Evolutionary conservation across 345 rosid species (phyloP).

Genomic region (Sonneratia alba): DNA sequence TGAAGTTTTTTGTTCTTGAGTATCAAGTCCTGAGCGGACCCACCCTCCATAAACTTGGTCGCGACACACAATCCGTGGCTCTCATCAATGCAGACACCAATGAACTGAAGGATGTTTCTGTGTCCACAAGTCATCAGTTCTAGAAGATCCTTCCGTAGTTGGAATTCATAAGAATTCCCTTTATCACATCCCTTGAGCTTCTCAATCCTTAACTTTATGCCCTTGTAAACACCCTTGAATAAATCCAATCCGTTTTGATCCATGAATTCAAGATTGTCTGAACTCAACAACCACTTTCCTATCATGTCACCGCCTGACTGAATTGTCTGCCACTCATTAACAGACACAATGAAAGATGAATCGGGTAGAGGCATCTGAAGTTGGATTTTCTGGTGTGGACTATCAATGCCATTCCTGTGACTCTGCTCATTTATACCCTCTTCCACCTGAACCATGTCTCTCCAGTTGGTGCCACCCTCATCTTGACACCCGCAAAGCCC

Average conservation of each 20-base stretch:
- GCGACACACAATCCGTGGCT: constrained; percentile 81
- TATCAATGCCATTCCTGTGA: constrained; percentile 41
- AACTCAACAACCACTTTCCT: constrained; percentile 70
- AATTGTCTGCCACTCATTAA: constrained; percentile 90
- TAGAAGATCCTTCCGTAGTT: constrained; percentile 68
- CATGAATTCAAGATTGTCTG: constrained; percentile 63
- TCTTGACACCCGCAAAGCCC: constrained; percentile 98
- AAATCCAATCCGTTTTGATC: constrained; percentile 64
- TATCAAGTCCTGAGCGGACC: constrained; percentile 68
- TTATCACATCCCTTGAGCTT: constrained; percentile 94
- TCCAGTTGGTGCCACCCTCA: constrained; percentile 47
- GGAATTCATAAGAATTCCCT: constrained; percentile 80
- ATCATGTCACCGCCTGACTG: constrained; percentile 59
- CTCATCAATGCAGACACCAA: constrained; percentile 83
- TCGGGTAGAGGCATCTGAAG: constrained; percentile 70
- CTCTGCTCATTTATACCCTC: constrained; percentile 48
- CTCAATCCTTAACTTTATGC: constrained; percentile 72
- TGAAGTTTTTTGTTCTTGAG: constrained; percentile 75
- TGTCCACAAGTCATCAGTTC: constrained; percentile 94
- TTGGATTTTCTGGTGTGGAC: constrained; percentile 37
- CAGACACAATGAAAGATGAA: constrained; percentile 55
- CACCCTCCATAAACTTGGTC: constrained; percentile 90
- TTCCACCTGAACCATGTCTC: constrained; percentile 58
- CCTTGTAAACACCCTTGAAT: constrained; percentile 67
- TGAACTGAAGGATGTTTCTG: constrained; percentile 67